Conservation (phyloP, 345 rosid species). For the Lenwebbia sp. region DNA sequence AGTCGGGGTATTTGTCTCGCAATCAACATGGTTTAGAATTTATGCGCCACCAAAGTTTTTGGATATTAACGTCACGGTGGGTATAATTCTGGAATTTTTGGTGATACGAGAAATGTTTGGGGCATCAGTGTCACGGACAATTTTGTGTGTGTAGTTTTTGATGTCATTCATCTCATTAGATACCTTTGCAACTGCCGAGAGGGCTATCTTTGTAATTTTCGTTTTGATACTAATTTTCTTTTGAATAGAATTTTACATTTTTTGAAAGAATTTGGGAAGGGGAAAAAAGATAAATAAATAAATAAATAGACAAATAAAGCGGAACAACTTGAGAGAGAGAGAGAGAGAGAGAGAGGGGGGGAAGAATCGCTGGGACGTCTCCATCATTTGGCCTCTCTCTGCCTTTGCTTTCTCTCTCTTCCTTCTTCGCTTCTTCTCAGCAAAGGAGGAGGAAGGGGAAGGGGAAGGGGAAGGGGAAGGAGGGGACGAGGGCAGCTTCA, state of each 20-base stretch:
- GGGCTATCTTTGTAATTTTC: not conserved
- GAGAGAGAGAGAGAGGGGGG: not conserved
- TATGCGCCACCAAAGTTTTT: too few species aligned
- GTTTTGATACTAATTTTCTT: not conserved
- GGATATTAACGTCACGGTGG: not conserved
- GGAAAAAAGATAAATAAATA: not conserved
- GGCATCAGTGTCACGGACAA: too few species aligned
- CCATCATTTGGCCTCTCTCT: not conserved
- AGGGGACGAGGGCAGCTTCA: not conserved
- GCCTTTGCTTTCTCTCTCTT: constrained; percentile 16
- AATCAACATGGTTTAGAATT: too few species aligned
- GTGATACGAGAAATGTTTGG: too few species aligned
- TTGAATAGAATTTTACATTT: not conserved
- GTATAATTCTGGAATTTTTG: too few species aligned
- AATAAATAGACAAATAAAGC: not conserved
- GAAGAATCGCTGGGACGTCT: constrained; percentile 7
- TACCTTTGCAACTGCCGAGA: too few species aligned
- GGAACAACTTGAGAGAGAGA: not conserved
- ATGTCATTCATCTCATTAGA: too few species aligned
- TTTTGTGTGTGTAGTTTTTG: too few species aligned
- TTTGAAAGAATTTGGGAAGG: not conserved
- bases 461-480: not conserved
- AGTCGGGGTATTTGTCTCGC: too few species aligned
- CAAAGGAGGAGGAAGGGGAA: constrained; percentile 7
- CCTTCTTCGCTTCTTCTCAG: constrained; percentile 23